Conservation (phyloP, 768 basidiomycete species). For the Xanthoconium stramineum region DNA sequence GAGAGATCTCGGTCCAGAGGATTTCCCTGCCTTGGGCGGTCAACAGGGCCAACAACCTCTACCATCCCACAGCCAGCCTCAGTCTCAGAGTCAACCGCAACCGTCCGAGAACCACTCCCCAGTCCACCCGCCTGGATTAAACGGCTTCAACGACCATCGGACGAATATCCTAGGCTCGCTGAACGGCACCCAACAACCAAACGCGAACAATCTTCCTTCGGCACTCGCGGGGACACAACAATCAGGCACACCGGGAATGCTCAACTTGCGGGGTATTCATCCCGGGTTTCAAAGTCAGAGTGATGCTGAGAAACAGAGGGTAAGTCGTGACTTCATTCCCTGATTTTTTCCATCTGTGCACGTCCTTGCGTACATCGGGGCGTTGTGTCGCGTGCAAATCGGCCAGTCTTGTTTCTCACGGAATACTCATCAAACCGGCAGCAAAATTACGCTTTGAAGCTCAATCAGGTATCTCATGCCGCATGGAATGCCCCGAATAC, state of each 20-base stretch:
- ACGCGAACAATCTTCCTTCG: slow-evolving; percentile 18
- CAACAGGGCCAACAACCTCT: slow-evolving; percentile 39
- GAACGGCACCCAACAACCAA: slow-evolving; percentile 27
- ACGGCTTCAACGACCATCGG: slow-evolving; percentile 58
- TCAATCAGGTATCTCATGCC: slow-evolving; percentile 57
- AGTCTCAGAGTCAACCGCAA: slow-evolving; percentile 30
- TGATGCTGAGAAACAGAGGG: slow-evolving; percentile 68
- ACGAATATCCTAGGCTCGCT: slow-evolving; percentile 55
- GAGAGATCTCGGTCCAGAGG: slow-evolving; percentile 70
- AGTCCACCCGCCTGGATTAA: slow-evolving; percentile 73
- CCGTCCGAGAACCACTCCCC: slow-evolving; percentile 32
- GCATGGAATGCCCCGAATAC: slow-evolving; percentile 63
- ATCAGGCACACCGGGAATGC: slow-evolving; percentile 61
- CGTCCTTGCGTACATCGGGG: neutral
- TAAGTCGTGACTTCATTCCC: slow-evolving; percentile 35
- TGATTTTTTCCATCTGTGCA: neutral
- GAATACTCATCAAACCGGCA: slow-evolving; percentile 24
- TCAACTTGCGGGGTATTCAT: slow-evolving; percentile 48
- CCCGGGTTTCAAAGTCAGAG: slow-evolving; percentile 51
- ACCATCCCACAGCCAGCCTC: slow-evolving; percentile 27
- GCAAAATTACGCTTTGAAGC: slow-evolving; percentile 62
- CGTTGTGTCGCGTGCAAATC: neutral
- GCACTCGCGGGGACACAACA: slow-evolving; percentile 43
- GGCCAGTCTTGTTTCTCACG: neutral
- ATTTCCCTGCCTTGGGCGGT: slow-evolving; percentile 85